Percentiles rank a stretch among this genome's conserved stretches.
phyloP scores from a whole-genome alignment of 2,329 filamentous ascomycete species.

The Microsporum ferrugineum region DNA sequence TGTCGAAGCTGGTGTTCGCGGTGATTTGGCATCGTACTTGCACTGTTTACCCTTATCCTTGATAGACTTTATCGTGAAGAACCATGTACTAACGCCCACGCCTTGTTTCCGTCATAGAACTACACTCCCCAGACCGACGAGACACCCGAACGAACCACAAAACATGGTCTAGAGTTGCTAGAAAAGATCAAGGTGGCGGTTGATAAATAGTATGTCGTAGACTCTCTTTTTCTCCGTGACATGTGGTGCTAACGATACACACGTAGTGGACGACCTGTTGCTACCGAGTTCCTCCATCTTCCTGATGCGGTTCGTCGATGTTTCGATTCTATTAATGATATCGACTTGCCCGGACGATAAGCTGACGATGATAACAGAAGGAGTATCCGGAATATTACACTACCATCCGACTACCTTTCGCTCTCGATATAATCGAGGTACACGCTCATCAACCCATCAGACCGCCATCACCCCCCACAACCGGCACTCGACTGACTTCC shows the following conservation, averaged over 20 bases:
- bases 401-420: slow-evolving; percentile 64
- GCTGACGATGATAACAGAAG: slow-evolving; percentile 29
- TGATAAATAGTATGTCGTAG: slow-evolving; percentile 15
- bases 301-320: slow-evolving; percentile 42
- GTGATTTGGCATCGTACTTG: not conserved
- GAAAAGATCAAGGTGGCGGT: slow-evolving; percentile 14
- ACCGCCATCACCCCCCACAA: not conserved
- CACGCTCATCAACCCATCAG: slow-evolving; percentile 10
- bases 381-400: slow-evolving; percentile 64
- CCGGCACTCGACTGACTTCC: not conserved
- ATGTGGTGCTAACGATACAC: slow-evolving; percentile 4
- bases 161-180: slow-evolving; percentile 12
- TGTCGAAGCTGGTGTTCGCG: not conserved
- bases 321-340: not conserved
- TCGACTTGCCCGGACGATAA: slow-evolving; percentile 9
- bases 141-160: slow-evolving; percentile 14
- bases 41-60: not conserved
- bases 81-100: slow-evolving; percentile 1
- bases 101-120: slow-evolving; percentile 15
- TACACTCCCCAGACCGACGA: slow-evolving; percentile 15
- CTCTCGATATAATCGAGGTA: slow-evolving; percentile 62
- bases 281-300: slow-evolving; percentile 62
- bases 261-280: slow-evolving; percentile 58
- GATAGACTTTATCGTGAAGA: not conserved
- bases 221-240: not conserved